Evolutionary conservation across 139 green algal species (phyloP), one percentile per base, ranked within the genome.

Genomic region (Desmodesmus armatus): DNA sequence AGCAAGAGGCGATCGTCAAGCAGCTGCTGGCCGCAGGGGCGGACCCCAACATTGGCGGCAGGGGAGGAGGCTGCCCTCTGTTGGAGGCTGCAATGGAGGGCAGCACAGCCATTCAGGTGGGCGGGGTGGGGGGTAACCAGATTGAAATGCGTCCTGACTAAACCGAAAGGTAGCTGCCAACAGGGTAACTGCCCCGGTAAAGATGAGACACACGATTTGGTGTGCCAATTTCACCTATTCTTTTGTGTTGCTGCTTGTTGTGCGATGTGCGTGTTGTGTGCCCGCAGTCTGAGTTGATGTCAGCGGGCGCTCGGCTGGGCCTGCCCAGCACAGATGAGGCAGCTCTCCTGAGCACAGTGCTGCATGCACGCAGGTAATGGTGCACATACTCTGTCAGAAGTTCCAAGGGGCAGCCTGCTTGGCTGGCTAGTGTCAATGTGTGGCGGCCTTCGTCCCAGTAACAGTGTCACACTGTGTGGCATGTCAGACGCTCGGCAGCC

Each of bases 61-160:
- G 63, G 75, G 69, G 86, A 31, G 89, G 88, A 19, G 86, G 71
- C 70, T 88, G 55, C 21, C 75, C 88, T 23, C 82, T 93, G 49
- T 51, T 88, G 40, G 90, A 92, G 66, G 85, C 91, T 2, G 90
- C 86, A 69, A 83, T 80, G 37, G 53, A 74, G 19, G 89, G 84
- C 37, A 88, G 91, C 40, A 86, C 87, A 40, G 55, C 19, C 0
- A 66, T 91, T 11, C 76, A 82, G 76, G 76, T 82, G 35, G 3
- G 74, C 29, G 3, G 23, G 2, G 15, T 5, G n/a, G 43, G 62
- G 71, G 37, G 15, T 49, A 1, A 19, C 19, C 1, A 25, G 33
- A 37, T 67, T 67, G 58, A 25, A 37, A 37, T 33, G 19, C 5
- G 11, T 33, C 19, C 58, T 37, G 58, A 67, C 19, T 19, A 37